phyloP scores from a whole-genome alignment of 768 basidiomycete genomes.

The Gymnopilus junonius region DNA sequence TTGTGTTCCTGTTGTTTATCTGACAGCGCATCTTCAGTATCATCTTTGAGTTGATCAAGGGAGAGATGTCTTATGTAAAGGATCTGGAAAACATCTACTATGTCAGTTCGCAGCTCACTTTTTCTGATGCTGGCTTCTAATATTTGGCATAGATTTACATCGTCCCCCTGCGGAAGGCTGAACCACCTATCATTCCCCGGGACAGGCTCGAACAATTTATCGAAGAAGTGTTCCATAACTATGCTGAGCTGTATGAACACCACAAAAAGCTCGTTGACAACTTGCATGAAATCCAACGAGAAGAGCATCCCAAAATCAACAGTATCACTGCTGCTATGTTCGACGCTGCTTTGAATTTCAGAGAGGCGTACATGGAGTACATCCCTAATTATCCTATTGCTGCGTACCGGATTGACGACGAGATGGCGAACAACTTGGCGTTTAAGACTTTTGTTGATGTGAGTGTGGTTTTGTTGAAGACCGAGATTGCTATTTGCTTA shows the following conservation, averaged over 20 bases:
- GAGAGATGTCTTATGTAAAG: conserved; percentile 94
- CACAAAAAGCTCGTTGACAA: conserved; percentile 78
- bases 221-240: conserved; percentile 89
- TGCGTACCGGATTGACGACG: conserved; percentile 84
- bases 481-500: neutral
- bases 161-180: conserved; percentile 67
- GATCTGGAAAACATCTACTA: conserved; percentile 86
- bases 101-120: conserved; percentile 46
- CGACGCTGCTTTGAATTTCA: conserved; percentile 91
- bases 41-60: conserved; percentile 94
- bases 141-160: conserved; percentile 71
- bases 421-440: conserved; percentile 77
- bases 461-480: conserved; percentile 24
- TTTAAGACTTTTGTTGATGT: conserved; percentile 89
- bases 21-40: conserved; percentile 51
- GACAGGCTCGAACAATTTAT: conserved; percentile 80
- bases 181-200: conserved; percentile 79
- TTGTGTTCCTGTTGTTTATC: neutral
- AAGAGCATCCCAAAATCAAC: conserved; percentile 80
- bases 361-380: conserved; percentile 92
- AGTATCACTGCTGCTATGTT: conserved; percentile 85
- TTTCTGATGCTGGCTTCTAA: neutral
- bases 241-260: conserved; percentile 72
- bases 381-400: conserved; percentile 94
- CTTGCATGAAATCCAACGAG: conserved; percentile 85